Evolutionary conservation across 495 filamentous ascomycete species (phyloP), one percentile per base, ranked within the genome.

Genomic region (Halenospora varia): DNA sequence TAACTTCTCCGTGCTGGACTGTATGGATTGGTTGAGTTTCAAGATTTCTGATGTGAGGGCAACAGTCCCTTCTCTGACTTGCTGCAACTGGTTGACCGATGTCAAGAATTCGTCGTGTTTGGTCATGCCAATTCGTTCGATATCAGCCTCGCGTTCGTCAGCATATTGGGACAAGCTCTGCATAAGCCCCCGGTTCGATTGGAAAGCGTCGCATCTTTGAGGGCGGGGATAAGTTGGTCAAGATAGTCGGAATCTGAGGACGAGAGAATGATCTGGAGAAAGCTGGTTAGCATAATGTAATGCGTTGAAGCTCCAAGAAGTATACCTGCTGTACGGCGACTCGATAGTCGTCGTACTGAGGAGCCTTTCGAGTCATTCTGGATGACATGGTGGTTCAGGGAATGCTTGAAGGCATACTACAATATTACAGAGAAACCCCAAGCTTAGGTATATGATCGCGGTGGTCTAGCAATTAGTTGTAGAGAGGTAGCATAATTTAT

Each of bases 61-160:
- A 4, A 92, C 89, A 0, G 92, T 96, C 11, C 90, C 92, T 70
- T 96, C 88, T 48, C 92, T 85, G 18, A 96, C 91, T 40, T 86
- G 83, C 54, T 96, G 89, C 18, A 99, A 83, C 62, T 96, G 89
- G 65, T 93, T 94, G 61, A 97, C 90, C 6, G 93, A 96, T 20
- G 76, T 83, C 26, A 97, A 86, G 66, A 99, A 99, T 56, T 96
- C 94, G 66, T 97, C 93, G 68, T 97, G 94, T 64, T 97, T 96
- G 26, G 85, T 89, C 66, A 93, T 88, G 68, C 94, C 96, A 60
- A 99, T 94, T 11, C 83, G 82, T 73, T 99, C 95, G 56, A 99
- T 97, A 62, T 97, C 91, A 1, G 79, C 70, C 67, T 99, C 95
- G 52, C 92, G 87, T 49, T 95, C 88, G 53, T 84, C 82, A 25